Evolutionary conservation across 257 asterid genomes (phyloP), one percentile per base, ranked within the genome.

Genomic region (Solanum bulbocastanum): DNA sequence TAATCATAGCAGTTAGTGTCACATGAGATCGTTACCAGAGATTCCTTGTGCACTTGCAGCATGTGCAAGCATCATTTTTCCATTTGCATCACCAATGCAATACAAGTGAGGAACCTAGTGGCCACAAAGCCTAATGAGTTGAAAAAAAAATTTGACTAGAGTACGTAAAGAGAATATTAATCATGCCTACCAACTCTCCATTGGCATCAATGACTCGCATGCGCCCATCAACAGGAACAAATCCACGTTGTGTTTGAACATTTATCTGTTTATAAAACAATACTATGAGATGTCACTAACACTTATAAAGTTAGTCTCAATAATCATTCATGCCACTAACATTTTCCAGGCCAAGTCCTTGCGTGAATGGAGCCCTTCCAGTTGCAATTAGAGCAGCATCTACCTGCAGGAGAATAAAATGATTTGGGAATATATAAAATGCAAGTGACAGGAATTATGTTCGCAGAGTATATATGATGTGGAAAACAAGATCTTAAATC

Each of bases 21-120:
- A 71, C 84, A 81, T 35, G 84, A 73, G 81, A 83, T 89, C 81
- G 33, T 90, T 91, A 93, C 98, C 97, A 74, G 95, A 93, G 87
- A 93, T 97, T 92, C 99, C 99, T 92, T 97, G 99, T 39, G 99
- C 99, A 89, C 98, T 97, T 91, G 99, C 98, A 71, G 99, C 99
- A 89, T 97, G 99, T 86, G 99, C 99, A 89, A 96, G 98, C 99
- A 97, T 97, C 99, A 97, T 87, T 92, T 93, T 97, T 60, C 99
- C 99, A 93, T 96, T 96, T 89, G 99, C 99, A 94, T 97, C 99
- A 89, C 99, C 99, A 86, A 97, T 96, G 93, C 99, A 97, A 90
- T 94, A 97, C 90, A 97, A 91, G 89, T 96, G 96, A 78, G 99
- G 99, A 89, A 97, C 99, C 99, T 97, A 91, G 89, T 58, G 86